Evolutionary conservation across 1,284 basidiomycete species (phyloP), one percentile per base, ranked within the genome.

Genomic region (Tylopilus sp.): DNA sequence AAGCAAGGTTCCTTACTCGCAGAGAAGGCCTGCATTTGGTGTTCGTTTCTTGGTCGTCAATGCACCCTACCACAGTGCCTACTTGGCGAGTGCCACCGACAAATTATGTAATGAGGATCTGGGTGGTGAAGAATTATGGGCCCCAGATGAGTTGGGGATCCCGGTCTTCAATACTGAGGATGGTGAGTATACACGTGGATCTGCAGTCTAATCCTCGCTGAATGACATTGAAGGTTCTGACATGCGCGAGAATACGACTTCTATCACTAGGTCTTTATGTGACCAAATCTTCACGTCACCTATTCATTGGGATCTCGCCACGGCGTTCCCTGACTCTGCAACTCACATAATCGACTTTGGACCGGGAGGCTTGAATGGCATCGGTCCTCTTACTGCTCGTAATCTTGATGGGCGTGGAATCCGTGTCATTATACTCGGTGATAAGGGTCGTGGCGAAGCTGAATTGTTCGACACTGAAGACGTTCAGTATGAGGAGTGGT

Each of bases 321-420:
- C 90, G 30, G 76, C 85, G 60, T 97, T 95, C 81, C 89, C 92
- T 1, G 77, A 86, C 49, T 79, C 85, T 9, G 92, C 94, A 0
- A 98, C 96, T 4, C 96, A 99, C 68, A 88, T 92, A 6, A 74
- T 99, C 59, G 97, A 97, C 71, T 98, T 99, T 65, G 97, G 96
- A 51, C 92, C 96, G 1, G 96, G 96, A 55, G 95, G 95, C 28
- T 68, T 91, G 51, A 92, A 89, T 58, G 96, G 96, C 41, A 96
- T 98, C 60, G 95, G 95, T 41, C 86, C 89, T 47, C 77, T 98
- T 44, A 95, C 93, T 30, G 84, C 89, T 7, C 85, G 90, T 58
- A 95, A 93, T 70, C 76, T 95, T 41, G 93, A 97, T 63, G 96
- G 96, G 19, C 86, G 92, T 36, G 96, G 97, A 46, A 85, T 98